Conservation (phyloP, 768 basidiomycete genomes). For the Hydnum rufescens region DNA sequence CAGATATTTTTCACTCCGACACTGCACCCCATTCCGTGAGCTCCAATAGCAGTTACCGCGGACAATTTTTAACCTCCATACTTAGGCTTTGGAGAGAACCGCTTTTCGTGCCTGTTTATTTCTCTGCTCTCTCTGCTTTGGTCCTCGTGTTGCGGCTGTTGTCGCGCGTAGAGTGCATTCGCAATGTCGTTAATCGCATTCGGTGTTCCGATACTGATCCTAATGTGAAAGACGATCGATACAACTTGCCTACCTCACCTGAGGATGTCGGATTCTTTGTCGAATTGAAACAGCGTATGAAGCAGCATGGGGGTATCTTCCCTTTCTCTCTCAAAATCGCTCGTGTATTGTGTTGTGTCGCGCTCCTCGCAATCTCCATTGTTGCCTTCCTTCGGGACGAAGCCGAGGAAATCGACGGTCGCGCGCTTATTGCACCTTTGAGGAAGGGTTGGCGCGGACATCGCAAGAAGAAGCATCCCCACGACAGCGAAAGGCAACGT, state of each 20-base stretch:
- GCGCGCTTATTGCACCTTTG: constrained; percentile 7
- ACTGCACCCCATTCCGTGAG: too few species aligned
- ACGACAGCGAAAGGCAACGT: too few species aligned
- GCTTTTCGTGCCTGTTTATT: not conserved
- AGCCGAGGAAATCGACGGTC: constrained; percentile 16
- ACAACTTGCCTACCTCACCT: too few species aligned
- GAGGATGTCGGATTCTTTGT: constrained; percentile 4
- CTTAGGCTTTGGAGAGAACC: not conserved
- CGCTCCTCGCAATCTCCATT: constrained; percentile 30
- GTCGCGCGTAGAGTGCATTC: not conserved
- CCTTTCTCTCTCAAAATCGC: constrained; percentile 27
- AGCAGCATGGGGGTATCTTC: constrained; percentile 27
- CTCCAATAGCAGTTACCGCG: too few species aligned
- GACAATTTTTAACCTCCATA: not conserved
- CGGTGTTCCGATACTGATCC: not conserved
- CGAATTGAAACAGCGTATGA: constrained; percentile 5
- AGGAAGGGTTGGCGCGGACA: too few species aligned
- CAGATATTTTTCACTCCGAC: too few species aligned
- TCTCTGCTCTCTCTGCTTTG: not conserved
- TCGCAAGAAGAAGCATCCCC: constrained; percentile 11
- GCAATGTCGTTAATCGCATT: not conserved
- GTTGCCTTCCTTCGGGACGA: constrained; percentile 26
- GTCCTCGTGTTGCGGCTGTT: not conserved
- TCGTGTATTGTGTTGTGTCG: constrained; percentile 26
- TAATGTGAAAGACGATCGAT: not conserved